Base-by-base conservation (phyloP, 1,284 basidiomycete species). In the Meira nashicola region DNA sequence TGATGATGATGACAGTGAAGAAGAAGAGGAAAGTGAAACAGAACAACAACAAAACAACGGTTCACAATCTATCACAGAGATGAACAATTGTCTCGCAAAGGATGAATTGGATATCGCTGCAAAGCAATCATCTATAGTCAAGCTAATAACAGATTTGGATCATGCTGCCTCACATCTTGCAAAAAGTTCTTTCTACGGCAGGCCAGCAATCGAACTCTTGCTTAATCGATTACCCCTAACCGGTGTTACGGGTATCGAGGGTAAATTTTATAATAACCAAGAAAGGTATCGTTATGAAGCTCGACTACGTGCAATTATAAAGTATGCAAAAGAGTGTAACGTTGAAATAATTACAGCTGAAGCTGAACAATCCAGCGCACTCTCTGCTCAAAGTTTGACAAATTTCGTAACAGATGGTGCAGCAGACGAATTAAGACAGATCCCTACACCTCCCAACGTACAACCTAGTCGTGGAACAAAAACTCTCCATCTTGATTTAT, bases 401-500 rank as follows among this genome's bases (percentile, higher is more conserved):
- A 47, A 21, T 39, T 40, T 59, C 54, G 39, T 33, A 9, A 7
- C n/a, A 6, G 21, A 50, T 21, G 44, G 23, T 23, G 28, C 19
- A 14, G 49, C 51, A 3, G 52, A 64, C 47, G 44, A 53, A 3
- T 46, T 67, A 33, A 62, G 62, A 9, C 17, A 33, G 9, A 44
- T 72, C 25, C 64, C 71, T 0, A 40, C 37, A n/a, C 59, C 70
- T 15, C 64, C 61, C 2, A 28, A 38, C 1, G 44, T 25, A 25
- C 64, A 59, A 11, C 23, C 51, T 9, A 60, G 58, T 65, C 54
- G 23, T 43, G 53, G 60, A 2, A 68, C 60, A 10, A 53, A 21
- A 3, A 54, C 57, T 37, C 57, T 76, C 47, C 74, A 76, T 44
- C 58, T 74, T 38, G 74, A 76, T 44, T 64, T 73, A 25, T 73